Evolutionary conservation across 495 filamentous ascomycete species (phyloP).

Genomic region (Daldinia loculata): DNA sequence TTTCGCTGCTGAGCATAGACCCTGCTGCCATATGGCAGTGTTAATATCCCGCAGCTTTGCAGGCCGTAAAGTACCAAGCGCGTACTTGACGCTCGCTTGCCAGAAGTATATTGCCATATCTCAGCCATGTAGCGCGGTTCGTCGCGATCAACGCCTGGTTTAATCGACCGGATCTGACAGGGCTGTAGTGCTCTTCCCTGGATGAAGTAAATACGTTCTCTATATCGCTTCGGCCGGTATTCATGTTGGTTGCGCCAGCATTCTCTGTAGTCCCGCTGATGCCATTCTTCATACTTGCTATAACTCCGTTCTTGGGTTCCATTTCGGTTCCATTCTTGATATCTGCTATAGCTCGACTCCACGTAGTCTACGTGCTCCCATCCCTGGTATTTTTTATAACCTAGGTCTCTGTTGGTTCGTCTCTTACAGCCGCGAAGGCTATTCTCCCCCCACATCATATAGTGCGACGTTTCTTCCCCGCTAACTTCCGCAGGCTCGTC

Average conservation of each 20-base stretch:
- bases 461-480: neutral
- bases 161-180: neutral
- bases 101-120: neutral
- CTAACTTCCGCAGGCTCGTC: too few relatives aligned
- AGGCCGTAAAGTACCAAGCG: slow-evolving; percentile 1
- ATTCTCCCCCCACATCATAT: neutral
- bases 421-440: neutral
- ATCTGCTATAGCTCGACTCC: neutral
- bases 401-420: neutral
- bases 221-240: neutral
- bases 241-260: neutral
- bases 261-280: neutral
- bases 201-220: neutral
- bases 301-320: neutral
- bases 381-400: neutral
- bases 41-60: slow-evolving; percentile 5
- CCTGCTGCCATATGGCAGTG: neutral
- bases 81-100: neutral
- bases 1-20: neutral
- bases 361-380: neutral
- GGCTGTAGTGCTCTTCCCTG: neutral
- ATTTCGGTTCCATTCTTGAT: neutral
- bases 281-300: neutral
- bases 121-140: slow-evolving; percentile 3
- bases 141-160: neutral